Conservation (phyloP, 2,329 filamentous ascomycete genomes). For the Podosphaera aphanis region DNA sequence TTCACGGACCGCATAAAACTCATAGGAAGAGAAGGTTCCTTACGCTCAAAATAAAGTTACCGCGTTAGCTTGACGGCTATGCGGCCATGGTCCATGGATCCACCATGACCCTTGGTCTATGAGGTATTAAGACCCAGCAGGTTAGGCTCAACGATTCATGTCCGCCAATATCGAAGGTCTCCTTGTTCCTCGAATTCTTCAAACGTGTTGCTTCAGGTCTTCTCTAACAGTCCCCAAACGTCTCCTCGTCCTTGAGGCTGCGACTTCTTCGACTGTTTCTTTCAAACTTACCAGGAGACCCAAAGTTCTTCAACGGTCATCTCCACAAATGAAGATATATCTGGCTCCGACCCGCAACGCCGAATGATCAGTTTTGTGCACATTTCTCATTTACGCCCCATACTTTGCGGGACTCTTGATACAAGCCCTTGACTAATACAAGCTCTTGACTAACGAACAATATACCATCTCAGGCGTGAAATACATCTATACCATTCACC, state of each 20-base stretch:
- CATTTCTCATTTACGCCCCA: conserved; percentile 1
- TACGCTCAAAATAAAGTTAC: not conserved
- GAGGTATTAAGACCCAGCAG: not conserved
- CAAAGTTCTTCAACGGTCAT: not conserved
- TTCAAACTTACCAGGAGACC: not conserved
- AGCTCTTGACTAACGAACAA: not conserved
- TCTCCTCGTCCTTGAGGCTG: not conserved
- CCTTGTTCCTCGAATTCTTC: not conserved
- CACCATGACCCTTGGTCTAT: not conserved
- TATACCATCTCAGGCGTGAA: not conserved
- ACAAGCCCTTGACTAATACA: not conserved
- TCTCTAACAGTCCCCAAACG: conserved; percentile 1
- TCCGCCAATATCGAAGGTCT: not conserved
- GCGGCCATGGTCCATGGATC: not conserved
- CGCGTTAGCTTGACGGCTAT: not conserved
- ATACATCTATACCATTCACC: not conserved
- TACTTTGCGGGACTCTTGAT: not conserved
- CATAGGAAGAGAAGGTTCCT: not conserved
- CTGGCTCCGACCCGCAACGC: conserved; percentile 1
- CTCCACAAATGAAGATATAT: not conserved
- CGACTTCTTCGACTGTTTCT: not conserved
- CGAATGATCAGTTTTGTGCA: not conserved
- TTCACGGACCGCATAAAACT: not conserved
- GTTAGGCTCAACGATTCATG: not conserved
- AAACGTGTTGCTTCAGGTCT: not conserved